These are phyloP conservation scores for Solanum hybrid DNA, from an alignment of 305 asterid species.

Conservation along the genomic window DNA sequence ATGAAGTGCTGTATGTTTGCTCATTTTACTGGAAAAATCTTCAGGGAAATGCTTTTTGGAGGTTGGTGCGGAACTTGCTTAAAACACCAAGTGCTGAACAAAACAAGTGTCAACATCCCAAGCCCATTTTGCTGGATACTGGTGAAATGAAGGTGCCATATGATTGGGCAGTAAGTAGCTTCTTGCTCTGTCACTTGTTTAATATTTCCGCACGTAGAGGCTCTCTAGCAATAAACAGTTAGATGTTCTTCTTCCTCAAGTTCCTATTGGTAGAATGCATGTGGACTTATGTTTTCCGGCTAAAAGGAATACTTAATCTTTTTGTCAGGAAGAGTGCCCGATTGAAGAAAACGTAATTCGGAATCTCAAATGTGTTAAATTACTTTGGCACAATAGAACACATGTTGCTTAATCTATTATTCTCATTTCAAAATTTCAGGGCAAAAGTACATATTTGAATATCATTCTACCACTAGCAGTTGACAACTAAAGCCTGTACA, in stretches of 20 bases:
- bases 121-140: conserved; percentile 94
- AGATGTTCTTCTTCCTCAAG: background rate
- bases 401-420: background rate
- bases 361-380: background rate
- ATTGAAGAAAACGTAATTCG: background rate
- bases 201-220: background rate
- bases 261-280: background rate
- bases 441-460: background rate
- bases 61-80: conserved; percentile 72
- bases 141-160: conserved; percentile 96
- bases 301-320: background rate
- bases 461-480: background rate
- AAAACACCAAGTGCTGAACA: conserved; percentile 68
- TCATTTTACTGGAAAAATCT: background rate
- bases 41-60: conserved; percentile 97
- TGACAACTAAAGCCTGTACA: background rate
- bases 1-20: background rate
- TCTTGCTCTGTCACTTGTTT: conserved; percentile 3
- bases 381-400: background rate
- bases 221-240: background rate
- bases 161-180: conserved; percentile 93
- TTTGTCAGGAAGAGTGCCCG: background rate
- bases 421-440: background rate
- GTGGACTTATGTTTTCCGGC: background rate
- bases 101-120: conserved; percentile 74